Percentiles rank a stretch among this genome's conserved stretches.
Conservation (phyloP, 345 rosid genomes). For the Linum tenue region DNA sequence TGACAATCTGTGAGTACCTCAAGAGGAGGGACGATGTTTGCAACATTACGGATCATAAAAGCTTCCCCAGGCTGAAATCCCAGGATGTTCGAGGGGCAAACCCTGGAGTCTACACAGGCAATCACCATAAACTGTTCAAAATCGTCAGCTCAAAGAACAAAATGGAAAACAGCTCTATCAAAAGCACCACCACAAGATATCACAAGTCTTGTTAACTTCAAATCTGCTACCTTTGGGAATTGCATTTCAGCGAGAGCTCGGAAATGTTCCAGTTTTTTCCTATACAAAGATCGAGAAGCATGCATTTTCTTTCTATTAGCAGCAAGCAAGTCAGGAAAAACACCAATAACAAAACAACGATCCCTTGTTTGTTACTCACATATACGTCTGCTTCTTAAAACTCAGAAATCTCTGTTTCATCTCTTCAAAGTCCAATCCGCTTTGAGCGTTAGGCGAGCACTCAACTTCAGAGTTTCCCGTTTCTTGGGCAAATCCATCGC, state of each 20-base stretch:
- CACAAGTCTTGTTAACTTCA: background rate
- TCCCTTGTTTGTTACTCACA: slow-evolving; percentile 26
- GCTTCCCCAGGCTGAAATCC: slow-evolving; percentile 32
- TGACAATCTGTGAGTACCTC: slow-evolving; percentile 5
- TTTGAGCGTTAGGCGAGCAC: slow-evolving; percentile 8
- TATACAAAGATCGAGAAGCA: slow-evolving; percentile 1
- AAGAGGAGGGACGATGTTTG: slow-evolving; percentile 21
- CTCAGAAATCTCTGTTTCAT: slow-evolving; percentile 47
- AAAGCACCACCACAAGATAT: background rate
- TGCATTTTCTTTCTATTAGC: background rate
- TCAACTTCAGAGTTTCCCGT: slow-evolving; percentile 8
- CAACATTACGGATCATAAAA: slow-evolving; percentile 23
- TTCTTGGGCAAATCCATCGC: slow-evolving; percentile 16
- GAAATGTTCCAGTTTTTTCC: slow-evolving; percentile 17
- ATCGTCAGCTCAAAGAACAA: background rate
- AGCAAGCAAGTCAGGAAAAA: background rate
- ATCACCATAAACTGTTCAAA: slow-evolving; percentile 29
- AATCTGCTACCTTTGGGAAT: slow-evolving; percentile 19
- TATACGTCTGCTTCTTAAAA: slow-evolving; percentile 46
- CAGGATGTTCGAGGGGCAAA: slow-evolving; percentile 25
- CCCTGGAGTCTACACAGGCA: slow-evolving; percentile 29
- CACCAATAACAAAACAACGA: slow-evolving; percentile 1
- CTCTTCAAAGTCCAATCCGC: slow-evolving; percentile 25
- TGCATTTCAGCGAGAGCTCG: slow-evolving; percentile 17
- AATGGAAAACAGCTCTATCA: background rate